Evolutionary conservation across 129 eudicot species (phyloP).

Genomic region (Rutidosis leptorrhynchoides): DNA sequence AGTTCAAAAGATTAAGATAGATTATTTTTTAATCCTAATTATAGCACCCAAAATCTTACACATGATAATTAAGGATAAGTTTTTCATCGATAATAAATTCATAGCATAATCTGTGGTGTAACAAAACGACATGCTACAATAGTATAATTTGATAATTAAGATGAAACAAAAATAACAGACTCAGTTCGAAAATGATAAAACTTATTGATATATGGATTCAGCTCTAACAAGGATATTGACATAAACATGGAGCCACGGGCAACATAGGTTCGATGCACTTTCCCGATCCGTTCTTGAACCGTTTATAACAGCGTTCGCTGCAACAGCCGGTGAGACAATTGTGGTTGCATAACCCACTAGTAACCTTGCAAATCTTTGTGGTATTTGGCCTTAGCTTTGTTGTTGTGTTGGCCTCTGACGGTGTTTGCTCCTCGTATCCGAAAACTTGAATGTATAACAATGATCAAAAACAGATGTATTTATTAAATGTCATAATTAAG

Average conservation of each 20-base stretch:
- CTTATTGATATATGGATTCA: neutral
- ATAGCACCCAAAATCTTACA: too few species aligned
- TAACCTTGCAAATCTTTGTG: slow-evolving; percentile 20
- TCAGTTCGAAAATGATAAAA: neutral
- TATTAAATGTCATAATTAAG: neutral
- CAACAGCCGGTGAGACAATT: slow-evolving; percentile 32
- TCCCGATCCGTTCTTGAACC: slow-evolving; percentile 28
- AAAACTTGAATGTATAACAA: slow-evolving; percentile 15
- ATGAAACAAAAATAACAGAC: neutral
- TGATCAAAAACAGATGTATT: neutral
- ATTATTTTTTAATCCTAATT: too few species aligned
- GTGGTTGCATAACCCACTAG: slow-evolving; percentile 6
- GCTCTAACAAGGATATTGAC: slow-evolving; percentile 23
- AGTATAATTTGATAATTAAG: too few species aligned
- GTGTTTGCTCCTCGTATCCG: neutral
- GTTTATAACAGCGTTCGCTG: slow-evolving; percentile 18
- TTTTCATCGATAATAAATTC: too few species aligned
- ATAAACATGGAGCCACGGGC: slow-evolving; percentile 30
- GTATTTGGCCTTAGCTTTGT: neutral
- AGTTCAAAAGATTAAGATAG: too few species aligned
- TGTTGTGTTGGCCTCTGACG: neutral
- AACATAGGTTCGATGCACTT: slow-evolving; percentile 25
- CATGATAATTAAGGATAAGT: too few species aligned
- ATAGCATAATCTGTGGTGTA: too few species aligned
- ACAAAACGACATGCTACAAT: neutral